Percentiles rank a stretch among this genome's conserved stretches.
Conservation (phyloP, 768 basidiomycete species). For the Hericium erinaceus region DNA sequence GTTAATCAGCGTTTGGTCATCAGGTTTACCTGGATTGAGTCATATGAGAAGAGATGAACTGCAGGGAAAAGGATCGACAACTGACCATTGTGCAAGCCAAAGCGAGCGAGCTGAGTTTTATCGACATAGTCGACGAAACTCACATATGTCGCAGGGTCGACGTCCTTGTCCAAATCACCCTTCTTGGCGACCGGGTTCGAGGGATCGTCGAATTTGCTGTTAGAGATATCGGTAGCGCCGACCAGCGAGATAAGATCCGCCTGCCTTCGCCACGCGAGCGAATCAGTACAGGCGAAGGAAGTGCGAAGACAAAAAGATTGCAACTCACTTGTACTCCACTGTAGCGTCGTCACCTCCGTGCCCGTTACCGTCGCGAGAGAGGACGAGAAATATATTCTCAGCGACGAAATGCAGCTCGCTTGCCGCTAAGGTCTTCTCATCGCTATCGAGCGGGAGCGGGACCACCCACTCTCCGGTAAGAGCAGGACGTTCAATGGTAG, state of each 20-base stretch:
- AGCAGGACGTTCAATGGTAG: slow-evolving; percentile 19
- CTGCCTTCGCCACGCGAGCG: slow-evolving; percentile 28
- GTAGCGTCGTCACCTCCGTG: slow-evolving; percentile 40
- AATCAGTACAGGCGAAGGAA: not conserved
- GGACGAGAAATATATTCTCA: slow-evolving; percentile 44
- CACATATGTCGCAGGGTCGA: slow-evolving; percentile 46
- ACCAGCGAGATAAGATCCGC: slow-evolving; percentile 51
- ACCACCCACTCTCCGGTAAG: slow-evolving; percentile 53
- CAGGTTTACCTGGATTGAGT: slow-evolving; percentile 31
- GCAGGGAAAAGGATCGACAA: not conserved
- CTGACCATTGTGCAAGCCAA: slow-evolving; percentile 56
- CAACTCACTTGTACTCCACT: slow-evolving; percentile 41
- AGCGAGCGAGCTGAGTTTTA: slow-evolving; percentile 42
- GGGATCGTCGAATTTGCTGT: slow-evolving; percentile 44
- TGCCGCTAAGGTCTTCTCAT: slow-evolving; percentile 39
- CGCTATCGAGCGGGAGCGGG: slow-evolving; percentile 42
- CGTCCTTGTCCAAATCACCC: slow-evolving; percentile 35
- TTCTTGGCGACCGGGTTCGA: slow-evolving; percentile 39
- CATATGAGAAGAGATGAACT: not conserved
- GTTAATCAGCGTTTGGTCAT: slow-evolving; percentile 45
- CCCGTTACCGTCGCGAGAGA: slow-evolving; percentile 54
- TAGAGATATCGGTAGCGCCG: slow-evolving; percentile 52
- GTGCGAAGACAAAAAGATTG: not conserved
- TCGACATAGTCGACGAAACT: slow-evolving; percentile 50
- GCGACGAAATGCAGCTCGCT: slow-evolving; percentile 54